phyloP scores from a whole-genome alignment of 176 grass and related monocot genomes.

The sorghum (Sorghum bicolor) region DNA sequence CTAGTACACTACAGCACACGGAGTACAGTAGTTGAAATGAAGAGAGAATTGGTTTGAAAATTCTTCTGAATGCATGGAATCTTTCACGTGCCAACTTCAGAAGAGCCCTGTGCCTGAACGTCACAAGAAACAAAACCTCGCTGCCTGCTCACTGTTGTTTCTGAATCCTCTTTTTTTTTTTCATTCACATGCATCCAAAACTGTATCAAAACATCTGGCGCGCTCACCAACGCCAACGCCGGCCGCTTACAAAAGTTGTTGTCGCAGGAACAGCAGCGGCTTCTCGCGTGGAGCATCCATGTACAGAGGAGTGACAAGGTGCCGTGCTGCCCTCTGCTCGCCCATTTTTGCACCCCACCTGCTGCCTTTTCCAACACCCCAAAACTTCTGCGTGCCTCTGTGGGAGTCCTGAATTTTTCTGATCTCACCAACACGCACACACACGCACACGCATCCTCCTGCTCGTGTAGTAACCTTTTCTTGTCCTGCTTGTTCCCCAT shows the following conservation, averaged over 20 bases:
- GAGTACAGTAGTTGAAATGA: too few relatives aligned
- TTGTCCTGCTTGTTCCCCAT: constrained; percentile 33
- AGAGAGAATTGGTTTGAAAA: not conserved
- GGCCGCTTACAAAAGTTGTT: constrained; percentile 2
- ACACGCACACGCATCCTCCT: constrained; percentile 24
- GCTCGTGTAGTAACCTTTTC: constrained; percentile 5
- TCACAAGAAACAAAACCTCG: constrained; percentile 21
- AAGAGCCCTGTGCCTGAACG: not conserved
- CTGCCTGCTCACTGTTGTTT: not conserved
- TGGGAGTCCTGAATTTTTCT: not conserved
- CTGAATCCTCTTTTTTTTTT: not conserved
- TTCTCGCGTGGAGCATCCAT: constrained; percentile 97
- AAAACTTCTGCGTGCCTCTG: constrained; percentile 23
- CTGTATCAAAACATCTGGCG: constrained; percentile 20
- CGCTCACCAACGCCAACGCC: constrained; percentile 10
- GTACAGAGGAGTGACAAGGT: constrained; percentile 98
- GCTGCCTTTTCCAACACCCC: constrained; percentile 46
- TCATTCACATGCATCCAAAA: constrained; percentile 30
- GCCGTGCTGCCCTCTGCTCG: constrained; percentile 26
- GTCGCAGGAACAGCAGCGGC: constrained; percentile 84
- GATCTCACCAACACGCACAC: constrained; percentile 30
- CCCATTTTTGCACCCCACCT: constrained; percentile 36
- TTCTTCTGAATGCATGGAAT: not conserved
- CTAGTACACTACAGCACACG: too few relatives aligned
- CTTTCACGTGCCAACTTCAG: constrained; percentile 13